Percentiles rank a stretch among this genome's conserved stretches.
Evolutionary conservation across 495 filamentous ascomycete species (phyloP).

Genomic region (Trichoderma virens): DNA sequence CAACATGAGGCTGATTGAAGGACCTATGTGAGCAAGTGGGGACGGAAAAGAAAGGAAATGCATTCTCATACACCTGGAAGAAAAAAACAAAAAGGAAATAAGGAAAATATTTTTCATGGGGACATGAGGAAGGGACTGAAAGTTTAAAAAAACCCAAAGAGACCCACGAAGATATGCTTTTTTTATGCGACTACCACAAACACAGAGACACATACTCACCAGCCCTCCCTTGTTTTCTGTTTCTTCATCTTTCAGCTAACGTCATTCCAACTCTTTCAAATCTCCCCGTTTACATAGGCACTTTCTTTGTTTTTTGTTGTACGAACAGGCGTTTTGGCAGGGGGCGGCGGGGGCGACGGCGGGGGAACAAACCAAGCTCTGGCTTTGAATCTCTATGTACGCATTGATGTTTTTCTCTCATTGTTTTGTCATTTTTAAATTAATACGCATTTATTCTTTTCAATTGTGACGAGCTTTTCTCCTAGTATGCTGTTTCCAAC

Average conservation of each 20-base stretch:
- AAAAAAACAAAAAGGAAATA: not conserved
- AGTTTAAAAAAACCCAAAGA: not conserved
- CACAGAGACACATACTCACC: not conserved
- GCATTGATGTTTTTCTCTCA: not conserved
- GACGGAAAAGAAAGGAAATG: not conserved
- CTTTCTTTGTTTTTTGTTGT: not conserved
- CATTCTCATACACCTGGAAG: not conserved
- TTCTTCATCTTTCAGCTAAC: not conserved
- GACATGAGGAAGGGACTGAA: not conserved
- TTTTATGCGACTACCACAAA: too few relatives aligned
- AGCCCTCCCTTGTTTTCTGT: not conserved
- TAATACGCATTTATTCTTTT: too few relatives aligned
- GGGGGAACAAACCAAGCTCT: not conserved
- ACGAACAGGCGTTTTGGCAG: slow-evolving; percentile 5
- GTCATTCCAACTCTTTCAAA: not conserved
- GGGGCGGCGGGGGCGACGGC: too few relatives aligned
- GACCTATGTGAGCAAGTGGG: not conserved
- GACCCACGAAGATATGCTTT: not conserved
- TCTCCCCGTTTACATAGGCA: not conserved
- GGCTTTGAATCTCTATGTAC: not conserved
- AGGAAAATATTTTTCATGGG: not conserved
- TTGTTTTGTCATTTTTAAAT: too few relatives aligned
- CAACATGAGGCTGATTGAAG: slow-evolving; percentile 15
- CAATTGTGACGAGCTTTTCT: too few relatives aligned
- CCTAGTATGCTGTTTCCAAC: too few relatives aligned